Evolutionary conservation across 2,329 filamentous ascomycete genomes (phyloP).

Genomic region (Colletotrichum tanaceti): DNA sequence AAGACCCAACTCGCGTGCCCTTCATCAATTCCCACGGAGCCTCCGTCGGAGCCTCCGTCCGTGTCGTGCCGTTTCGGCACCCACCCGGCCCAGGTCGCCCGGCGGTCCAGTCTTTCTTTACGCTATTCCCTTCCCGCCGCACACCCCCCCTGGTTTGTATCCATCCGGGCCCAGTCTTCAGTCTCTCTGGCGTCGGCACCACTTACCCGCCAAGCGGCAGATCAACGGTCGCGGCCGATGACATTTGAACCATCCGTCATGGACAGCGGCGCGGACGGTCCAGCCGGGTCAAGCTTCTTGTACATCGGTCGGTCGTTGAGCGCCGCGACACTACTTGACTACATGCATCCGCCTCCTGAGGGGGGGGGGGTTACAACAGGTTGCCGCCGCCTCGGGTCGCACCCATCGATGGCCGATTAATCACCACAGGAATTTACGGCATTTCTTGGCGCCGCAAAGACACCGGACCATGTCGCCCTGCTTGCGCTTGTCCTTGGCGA

Average conservation of each 20-base stretch:
- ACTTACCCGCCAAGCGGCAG: background rate
- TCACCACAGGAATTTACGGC: constrained; percentile 77
- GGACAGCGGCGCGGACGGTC: background rate
- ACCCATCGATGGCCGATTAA: background rate
- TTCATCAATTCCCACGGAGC: constrained; percentile 16
- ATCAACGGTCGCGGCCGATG: constrained; percentile 7
- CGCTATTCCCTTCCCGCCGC: background rate
- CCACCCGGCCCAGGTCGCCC: too few relatives aligned
- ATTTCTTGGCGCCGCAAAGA: constrained; percentile 73
- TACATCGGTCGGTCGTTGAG: background rate
- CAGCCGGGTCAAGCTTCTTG: background rate
- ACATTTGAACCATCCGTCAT: constrained; percentile 21
- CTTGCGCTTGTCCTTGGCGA: constrained; percentile 61
- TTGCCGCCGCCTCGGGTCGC: too few relatives aligned
- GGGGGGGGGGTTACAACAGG: too few relatives aligned
- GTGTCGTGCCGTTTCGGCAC: constrained; percentile 1
- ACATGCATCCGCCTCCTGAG: background rate
- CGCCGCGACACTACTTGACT: background rate
- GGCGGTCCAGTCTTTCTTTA: background rate
- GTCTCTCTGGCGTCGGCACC: background rate
- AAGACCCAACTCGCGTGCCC: constrained; percentile 16
- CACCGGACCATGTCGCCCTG: constrained; percentile 67
- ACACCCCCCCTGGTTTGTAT: background rate
- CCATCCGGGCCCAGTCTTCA: constrained; percentile 4
- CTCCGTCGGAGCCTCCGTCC: too few relatives aligned